phyloP scores from a whole-genome alignment of 2,329 filamentous ascomycete genomes.

The Dactylellina leptospora region DNA sequence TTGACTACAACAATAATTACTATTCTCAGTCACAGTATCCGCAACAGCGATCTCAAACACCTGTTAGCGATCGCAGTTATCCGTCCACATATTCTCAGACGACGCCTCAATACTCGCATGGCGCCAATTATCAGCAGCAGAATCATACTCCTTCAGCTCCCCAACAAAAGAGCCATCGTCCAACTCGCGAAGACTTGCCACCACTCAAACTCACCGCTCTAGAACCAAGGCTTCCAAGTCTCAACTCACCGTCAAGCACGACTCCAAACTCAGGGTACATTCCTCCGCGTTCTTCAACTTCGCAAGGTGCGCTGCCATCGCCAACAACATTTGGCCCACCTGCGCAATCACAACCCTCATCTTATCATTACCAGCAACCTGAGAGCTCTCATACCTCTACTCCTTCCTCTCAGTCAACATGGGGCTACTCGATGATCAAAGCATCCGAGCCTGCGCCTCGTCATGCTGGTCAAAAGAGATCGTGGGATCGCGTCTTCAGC shows the following conservation, averaged over 20 bases:
- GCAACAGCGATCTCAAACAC: constrained; percentile 42
- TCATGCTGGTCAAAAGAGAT: constrained; percentile 55
- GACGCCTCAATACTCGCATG: constrained; percentile 33
- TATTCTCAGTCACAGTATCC: constrained; percentile 46
- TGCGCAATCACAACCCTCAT: constrained; percentile 28
- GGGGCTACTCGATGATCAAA: constrained; percentile 54
- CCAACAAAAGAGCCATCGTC: constrained; percentile 39
- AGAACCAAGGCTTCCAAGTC: constrained; percentile 44
- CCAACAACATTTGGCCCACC: constrained; percentile 54
- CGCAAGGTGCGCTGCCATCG: constrained; percentile 54
- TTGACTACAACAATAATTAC: constrained; percentile 45
- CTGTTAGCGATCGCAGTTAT: constrained; percentile 48
- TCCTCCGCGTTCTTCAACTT: constrained; percentile 48
- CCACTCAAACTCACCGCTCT: constrained; percentile 50
- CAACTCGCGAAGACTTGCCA: constrained; percentile 48
- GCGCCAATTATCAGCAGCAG: constrained; percentile 46
- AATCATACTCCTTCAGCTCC: constrained; percentile 49
- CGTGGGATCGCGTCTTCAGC: constrained; percentile 57
- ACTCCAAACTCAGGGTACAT: constrained; percentile 50
- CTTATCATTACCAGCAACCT: constrained; percentile 33
- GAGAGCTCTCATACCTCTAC: constrained; percentile 49
- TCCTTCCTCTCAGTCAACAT: constrained; percentile 52
- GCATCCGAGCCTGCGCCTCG: constrained; percentile 52
- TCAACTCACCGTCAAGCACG: constrained; percentile 47
- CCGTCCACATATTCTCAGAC: constrained; percentile 41